Conservation (phyloP, 768 basidiomycete species). For the Pleurotus eryngii region DNA sequence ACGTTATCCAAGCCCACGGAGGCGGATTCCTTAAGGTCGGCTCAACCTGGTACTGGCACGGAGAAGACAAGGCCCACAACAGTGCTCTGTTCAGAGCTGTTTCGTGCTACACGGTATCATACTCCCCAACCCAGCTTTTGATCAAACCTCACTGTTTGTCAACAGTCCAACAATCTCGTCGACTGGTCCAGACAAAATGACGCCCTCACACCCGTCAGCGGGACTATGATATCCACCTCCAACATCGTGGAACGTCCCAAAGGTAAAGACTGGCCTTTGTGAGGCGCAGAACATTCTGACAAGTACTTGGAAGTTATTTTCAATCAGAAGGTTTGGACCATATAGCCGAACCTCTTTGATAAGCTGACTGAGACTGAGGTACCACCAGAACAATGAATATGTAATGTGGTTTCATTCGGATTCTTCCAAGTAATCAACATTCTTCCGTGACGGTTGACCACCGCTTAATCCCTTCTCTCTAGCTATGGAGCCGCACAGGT, state of each 20-base stretch:
- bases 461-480: background rate
- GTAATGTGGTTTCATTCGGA: slow-evolving; percentile 76
- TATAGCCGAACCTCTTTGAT: background rate
- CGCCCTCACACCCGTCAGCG: slow-evolving; percentile 50
- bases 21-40: slow-evolving; percentile 56
- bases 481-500: slow-evolving; percentile 66
- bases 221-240: slow-evolving; percentile 53
- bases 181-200: slow-evolving; percentile 59
- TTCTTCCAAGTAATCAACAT: slow-evolving; percentile 42
- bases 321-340: slow-evolving; percentile 40
- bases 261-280: slow-evolving; percentile 28
- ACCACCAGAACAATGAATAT: slow-evolving; percentile 51
- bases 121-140: slow-evolving; percentile 8
- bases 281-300: background rate
- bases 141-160: no score
- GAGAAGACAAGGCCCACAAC: slow-evolving; percentile 60
- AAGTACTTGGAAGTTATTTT: slow-evolving; percentile 38
- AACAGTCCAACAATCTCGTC: slow-evolving; percentile 44
- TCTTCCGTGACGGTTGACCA: background rate
- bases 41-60: slow-evolving; percentile 58
- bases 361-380: background rate
- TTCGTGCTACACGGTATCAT: slow-evolving; percentile 49
- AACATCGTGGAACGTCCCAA: slow-evolving; percentile 65
- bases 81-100: slow-evolving; percentile 54
- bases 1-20: slow-evolving; percentile 61